These are phyloP conservation scores for Volutella citrinella DNA, from an alignment of 2,329 filamentous ascomycete genomes.

Conservation along the genomic window DNA sequence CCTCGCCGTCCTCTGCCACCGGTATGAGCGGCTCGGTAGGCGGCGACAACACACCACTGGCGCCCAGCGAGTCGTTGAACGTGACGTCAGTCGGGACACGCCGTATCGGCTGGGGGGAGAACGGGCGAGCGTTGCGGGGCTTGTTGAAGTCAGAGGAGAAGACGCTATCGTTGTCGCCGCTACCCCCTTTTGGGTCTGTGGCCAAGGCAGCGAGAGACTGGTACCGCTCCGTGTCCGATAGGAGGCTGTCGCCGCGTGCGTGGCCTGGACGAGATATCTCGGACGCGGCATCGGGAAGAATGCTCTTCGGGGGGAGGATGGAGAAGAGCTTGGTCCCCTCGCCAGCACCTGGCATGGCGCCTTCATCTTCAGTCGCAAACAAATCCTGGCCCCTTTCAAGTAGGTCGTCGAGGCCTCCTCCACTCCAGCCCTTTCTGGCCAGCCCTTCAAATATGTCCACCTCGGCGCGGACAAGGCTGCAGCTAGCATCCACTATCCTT, in stretches of 20 bases:
- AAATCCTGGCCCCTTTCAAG: conserved; percentile 62
- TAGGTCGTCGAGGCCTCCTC: conserved; percentile 64
- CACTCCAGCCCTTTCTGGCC: conserved; percentile 65
- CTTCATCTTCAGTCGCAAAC: conserved; percentile 45
- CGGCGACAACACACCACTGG: no score
- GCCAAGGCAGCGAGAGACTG: conserved; percentile 55
- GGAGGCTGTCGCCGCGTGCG: conserved; percentile 52
- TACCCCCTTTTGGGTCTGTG: conserved; percentile 21
- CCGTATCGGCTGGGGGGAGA: conserved; percentile 55
- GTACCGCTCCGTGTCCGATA: conserved; percentile 51
- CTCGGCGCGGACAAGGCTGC: conserved; percentile 64
- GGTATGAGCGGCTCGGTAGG: conserved; percentile 23
- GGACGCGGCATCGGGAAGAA: conserved; percentile 51
- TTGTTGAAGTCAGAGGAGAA: conserved; percentile 53
- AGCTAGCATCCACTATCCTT: conserved; percentile 61
- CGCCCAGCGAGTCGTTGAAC: conserved; percentile 36
- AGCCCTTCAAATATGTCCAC: conserved; percentile 68
- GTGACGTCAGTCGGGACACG: conserved; percentile 40
- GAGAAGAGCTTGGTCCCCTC: conserved; percentile 55
- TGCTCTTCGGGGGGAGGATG: conserved; percentile 62
- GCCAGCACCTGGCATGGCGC: conserved; percentile 29
- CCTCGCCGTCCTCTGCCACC: conserved; percentile 17
- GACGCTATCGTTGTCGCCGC: conserved; percentile 42
- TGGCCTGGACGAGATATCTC: conserved; percentile 37
- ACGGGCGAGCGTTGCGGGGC: conserved; percentile 53